Evolutionary conservation across 1,284 basidiomycete species (phyloP), one percentile per base, ranked within the genome.

Genomic region (Athelia psychrophila): DNA sequence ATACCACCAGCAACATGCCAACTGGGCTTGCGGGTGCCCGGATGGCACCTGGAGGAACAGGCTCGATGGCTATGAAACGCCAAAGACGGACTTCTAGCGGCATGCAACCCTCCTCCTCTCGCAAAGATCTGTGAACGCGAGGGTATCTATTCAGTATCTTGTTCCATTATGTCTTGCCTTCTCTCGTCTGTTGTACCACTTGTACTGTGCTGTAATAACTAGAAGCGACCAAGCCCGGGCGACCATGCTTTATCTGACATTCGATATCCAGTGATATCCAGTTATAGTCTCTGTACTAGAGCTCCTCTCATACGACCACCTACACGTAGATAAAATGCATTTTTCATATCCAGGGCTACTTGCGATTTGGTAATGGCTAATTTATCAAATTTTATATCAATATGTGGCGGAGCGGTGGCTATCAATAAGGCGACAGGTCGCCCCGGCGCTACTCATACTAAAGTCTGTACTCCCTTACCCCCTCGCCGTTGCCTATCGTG

Each of bases 61-160:
- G 72, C 24, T 64, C 75, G 40, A 61, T 77, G 45, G 79, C 85
- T 36, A 78, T 91, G 80, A 91, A 91, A 71, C 76, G 88, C 56
- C 89, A 91, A 64, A 76, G 89, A 74, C 81, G 88, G 76, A 85
- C 84, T 59, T 89, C 87, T 51, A 76, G 78, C 10, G 73, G 77
- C 53, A 56, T 74, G 58, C 77, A 68, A 60, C 58, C 60, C 49
- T 65, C 69, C 32, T 56, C 71, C 8, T 62, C 69, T 56, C 68
- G 70, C 53, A 72, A 66, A 30, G 27, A 30, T 30, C 13, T 30
- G 13, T 30, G 13, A 30, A 30, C 13, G 27, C 13, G 13, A 13
- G 27, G 27, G 22, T n/a, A 23, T 42, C 6, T 23, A 23, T 18
- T 30, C 13, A 13, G 6, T 19, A n/a, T 42, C n/a, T 42, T 6